Evolutionary conservation across 805 yeast species (phyloP).

Genomic region (Schwanniomyces vanrijiae): DNA sequence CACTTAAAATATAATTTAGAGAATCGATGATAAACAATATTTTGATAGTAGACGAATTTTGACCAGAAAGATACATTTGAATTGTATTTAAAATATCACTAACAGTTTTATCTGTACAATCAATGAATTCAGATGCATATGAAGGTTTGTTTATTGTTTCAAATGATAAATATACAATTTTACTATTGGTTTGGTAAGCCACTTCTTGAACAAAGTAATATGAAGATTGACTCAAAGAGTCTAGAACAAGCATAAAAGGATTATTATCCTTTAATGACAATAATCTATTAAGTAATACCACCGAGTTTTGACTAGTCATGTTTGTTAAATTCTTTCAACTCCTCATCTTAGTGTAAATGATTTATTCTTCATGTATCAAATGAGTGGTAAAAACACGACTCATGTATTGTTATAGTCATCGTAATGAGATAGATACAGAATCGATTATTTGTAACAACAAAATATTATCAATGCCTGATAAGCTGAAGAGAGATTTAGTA

Average conservation of each 20-base stretch:
- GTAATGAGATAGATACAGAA: slow-evolving; percentile 11
- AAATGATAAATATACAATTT: slow-evolving; percentile 60
- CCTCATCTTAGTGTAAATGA: background rate
- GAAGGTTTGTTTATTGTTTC: slow-evolving; percentile 60
- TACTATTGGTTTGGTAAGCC: slow-evolving; percentile 36
- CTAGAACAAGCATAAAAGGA: slow-evolving; percentile 70
- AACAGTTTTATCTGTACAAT: slow-evolving; percentile 31
- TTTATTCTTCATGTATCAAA: background rate
- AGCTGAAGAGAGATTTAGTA: slow-evolving; percentile 18
- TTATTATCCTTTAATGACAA: slow-evolving; percentile 69
- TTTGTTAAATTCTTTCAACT: background rate
- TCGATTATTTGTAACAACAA: slow-evolving; percentile 26
- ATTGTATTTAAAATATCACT: slow-evolving; percentile 19
- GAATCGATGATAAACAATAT: slow-evolving; percentile 64
- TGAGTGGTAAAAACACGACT: background rate
- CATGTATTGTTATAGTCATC: background rate
- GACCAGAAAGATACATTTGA: slow-evolving; percentile 6
- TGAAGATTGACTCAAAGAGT: slow-evolving; percentile 71
- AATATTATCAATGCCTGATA: slow-evolving; percentile 2
- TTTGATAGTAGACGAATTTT: slow-evolving; percentile 16
- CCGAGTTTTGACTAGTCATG: slow-evolving; percentile 35
- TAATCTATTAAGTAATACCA: slow-evolving; percentile 63
- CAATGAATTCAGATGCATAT: slow-evolving; percentile 49
- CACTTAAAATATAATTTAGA: slow-evolving; percentile 54
- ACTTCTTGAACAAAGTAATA: slow-evolving; percentile 58